Conservation (phyloP, 148 eudicot species). For the Fallopia convolvulus region DNA sequence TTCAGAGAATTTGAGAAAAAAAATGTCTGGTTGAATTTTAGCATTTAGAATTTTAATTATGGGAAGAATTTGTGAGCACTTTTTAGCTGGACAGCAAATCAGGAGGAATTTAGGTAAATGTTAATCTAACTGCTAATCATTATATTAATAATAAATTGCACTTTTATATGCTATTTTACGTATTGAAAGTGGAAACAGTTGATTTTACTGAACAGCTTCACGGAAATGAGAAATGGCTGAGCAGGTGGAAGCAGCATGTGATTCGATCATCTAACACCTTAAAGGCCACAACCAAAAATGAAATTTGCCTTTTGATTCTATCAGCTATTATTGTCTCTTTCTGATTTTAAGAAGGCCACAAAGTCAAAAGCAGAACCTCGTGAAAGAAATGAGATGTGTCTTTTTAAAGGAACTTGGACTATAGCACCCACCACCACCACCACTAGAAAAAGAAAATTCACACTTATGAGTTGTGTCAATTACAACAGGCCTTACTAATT, state of each 20-base stretch:
- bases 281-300: no score
- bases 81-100: background rate
- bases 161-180: background rate
- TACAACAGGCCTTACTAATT: background rate
- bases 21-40: no score
- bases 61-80: background rate
- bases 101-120: background rate
- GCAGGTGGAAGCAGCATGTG: background rate
- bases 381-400: background rate
- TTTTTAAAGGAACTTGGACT: background rate
- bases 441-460: background rate
- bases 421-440: no score
- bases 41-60: no score
- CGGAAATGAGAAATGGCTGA: background rate
- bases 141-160: no score
- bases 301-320: background rate
- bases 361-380: background rate
- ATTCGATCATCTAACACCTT: background rate
- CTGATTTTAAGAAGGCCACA: background rate
- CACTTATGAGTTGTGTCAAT: no score
- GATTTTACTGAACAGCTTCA: background rate
- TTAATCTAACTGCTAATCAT: no score
- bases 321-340: background rate
- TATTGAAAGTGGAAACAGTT: background rate
- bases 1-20: no score